Percentiles rank a stretch among this genome's conserved stretches.
Evolutionary conservation across 2,329 filamentous ascomycete species (phyloP).

Genomic region (Pyricularia pennisetigena): DNA sequence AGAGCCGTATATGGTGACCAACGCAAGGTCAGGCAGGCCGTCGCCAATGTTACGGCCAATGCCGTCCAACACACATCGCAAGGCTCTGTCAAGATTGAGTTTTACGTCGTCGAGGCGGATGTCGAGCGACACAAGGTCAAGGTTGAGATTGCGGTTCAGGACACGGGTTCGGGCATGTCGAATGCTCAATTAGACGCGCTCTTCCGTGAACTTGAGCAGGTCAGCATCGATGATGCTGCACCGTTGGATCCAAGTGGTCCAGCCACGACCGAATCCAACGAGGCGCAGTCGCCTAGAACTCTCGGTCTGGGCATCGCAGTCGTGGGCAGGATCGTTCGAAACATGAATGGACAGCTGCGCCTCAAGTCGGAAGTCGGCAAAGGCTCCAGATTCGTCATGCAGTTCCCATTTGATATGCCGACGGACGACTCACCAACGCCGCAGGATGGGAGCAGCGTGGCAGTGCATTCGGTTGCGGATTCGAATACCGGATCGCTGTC

Average conservation of each 20-base stretch:
- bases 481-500: conserved; percentile 11
- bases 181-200: conserved; percentile 38
- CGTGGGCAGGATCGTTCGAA: conserved; percentile 77
- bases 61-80: conserved; percentile 66
- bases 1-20: conserved; percentile 67
- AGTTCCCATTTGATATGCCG: conserved; percentile 64
- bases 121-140: conserved; percentile 41
- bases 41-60: conserved; percentile 77
- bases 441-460: conserved; percentile 8
- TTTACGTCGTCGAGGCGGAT: conserved; percentile 46
- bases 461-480: conserved; percentile 11
- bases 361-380: conserved; percentile 76
- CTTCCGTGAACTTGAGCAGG: conserved; percentile 50
- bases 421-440: conserved; percentile 25
- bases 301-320: conserved; percentile 79
- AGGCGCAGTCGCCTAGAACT: conserved; percentile 29
- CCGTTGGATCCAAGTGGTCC: neutral
- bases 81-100: conserved; percentile 62
- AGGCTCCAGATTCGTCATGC: conserved; percentile 73
- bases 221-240: conserved; percentile 27
- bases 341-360: conserved; percentile 81
- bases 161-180: conserved; percentile 48
- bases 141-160: conserved; percentile 65
- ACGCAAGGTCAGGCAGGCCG: conserved; percentile 68
- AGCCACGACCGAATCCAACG: conserved; percentile 8